Conservation (phyloP, 2,329 filamentous ascomycete genomes). For the Claviceps sp. region DNA sequence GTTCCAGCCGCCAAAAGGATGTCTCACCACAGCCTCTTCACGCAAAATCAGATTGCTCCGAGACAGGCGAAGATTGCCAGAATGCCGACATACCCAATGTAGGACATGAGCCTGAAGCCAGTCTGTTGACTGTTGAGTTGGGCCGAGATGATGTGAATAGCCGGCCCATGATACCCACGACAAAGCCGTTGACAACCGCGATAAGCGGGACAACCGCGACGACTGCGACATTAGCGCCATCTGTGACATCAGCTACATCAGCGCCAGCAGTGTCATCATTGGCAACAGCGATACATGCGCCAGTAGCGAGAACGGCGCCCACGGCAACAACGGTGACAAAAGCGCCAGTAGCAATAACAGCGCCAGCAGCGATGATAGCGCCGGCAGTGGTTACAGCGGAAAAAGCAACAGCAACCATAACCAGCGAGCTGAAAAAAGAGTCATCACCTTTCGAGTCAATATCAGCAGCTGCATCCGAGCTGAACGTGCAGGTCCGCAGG, state of each 20-base stretch:
- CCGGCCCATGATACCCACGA: slow-evolving; percentile 27
- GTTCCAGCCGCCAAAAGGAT: slow-evolving; percentile 21
- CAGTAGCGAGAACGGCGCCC: too few relatives aligned
- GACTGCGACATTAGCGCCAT: too few relatives aligned
- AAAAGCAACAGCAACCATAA: slow-evolving; percentile 12
- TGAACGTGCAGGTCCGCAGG: slow-evolving; percentile 19
- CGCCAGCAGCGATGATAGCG: too few relatives aligned
- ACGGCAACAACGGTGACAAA: too few relatives aligned
- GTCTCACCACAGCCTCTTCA: slow-evolving; percentile 12
- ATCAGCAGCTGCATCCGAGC: slow-evolving; percentile 17
- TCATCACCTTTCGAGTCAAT: slow-evolving; percentile 28
- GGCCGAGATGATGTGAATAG: slow-evolving; percentile 16
- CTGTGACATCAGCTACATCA: too few relatives aligned
- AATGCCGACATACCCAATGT: slow-evolving; percentile 28
- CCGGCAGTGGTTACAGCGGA: background rate
- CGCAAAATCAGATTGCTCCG: slow-evolving; percentile 31
- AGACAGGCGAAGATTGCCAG: slow-evolving; percentile 28
- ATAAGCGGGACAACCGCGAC: too few relatives aligned
- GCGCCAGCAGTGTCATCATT: too few relatives aligned
- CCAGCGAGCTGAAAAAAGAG: slow-evolving; percentile 20
- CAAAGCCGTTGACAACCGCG: slow-evolving; percentile 10
- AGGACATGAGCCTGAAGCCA: slow-evolving; percentile 16
- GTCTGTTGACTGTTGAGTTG: slow-evolving; percentile 6
- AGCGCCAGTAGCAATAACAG: background rate
- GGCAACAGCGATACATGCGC: too few relatives aligned